phyloP scores from a whole-genome alignment of 768 basidiomycete genomes.

The Gloeophyllum trabeum region DNA sequence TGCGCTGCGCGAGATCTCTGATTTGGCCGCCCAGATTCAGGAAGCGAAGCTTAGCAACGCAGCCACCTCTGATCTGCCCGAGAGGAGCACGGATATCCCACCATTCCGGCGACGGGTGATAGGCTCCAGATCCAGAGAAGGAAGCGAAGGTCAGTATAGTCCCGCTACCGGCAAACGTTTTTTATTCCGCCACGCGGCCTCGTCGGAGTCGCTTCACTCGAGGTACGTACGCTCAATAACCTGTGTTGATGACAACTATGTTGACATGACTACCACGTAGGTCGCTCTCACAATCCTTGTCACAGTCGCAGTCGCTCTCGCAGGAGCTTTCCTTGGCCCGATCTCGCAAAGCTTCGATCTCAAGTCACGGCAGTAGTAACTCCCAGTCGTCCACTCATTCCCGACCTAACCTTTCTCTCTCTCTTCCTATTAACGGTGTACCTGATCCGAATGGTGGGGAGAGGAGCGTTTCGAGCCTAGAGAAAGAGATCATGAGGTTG shows the following conservation, averaged over 20 bases:
- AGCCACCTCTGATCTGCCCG: slow-evolving; percentile 28
- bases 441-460: slow-evolving; percentile 27
- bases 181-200: slow-evolving; percentile 87
- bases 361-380: slow-evolving; percentile 64
- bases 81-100: slow-evolving; percentile 32
- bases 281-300: slow-evolving; percentile 87
- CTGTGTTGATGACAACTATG: slow-evolving; percentile 4
- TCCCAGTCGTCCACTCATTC: slow-evolving; percentile 55
- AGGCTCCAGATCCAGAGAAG: slow-evolving; percentile 33
- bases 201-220: slow-evolving; percentile 79
- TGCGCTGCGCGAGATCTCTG: slow-evolving; percentile 86
- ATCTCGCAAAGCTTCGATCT: slow-evolving; percentile 74
- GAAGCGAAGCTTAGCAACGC: slow-evolving; percentile 66
- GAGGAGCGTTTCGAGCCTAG: slow-evolving; percentile 75
- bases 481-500: slow-evolving; percentile 91
- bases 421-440: slow-evolving; percentile 27
- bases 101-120: slow-evolving; percentile 43
- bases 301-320: slow-evolving; percentile 91
- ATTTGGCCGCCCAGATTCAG: slow-evolving; percentile 82
- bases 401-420: slow-evolving; percentile 50
- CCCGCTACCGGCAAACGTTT: slow-evolving; percentile 46
- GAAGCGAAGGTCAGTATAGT: slow-evolving; percentile 28
- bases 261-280: slow-evolving; percentile 23
- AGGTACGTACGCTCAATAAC: too few relatives aligned
- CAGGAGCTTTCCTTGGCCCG: slow-evolving; percentile 91